Evolutionary conservation across 306 rosid species (phyloP), one percentile per base, ranked within the genome.

Genomic region (Prunus fruticosa): DNA sequence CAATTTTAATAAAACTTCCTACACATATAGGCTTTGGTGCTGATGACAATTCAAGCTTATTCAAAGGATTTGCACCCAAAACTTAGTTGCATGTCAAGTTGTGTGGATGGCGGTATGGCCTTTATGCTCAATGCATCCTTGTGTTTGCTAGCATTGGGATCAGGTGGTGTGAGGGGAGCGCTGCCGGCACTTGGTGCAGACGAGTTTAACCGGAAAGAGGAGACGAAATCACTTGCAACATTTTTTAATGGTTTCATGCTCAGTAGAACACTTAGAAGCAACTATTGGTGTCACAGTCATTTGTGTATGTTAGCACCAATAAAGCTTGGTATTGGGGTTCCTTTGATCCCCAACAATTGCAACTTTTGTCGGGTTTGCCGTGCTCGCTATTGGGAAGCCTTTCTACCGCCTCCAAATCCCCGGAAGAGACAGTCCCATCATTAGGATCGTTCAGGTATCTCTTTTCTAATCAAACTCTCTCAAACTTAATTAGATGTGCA

Each of bases 161-260:
- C 84, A 0, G 98, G 98, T 7, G 98, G 96, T 11, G 94, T 90
- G 4, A 89, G 88, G 78, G 96, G 96, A 23, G 82, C 93, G 0
- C 84, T 93, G 72, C 88, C 98, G 3, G 82, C 96, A 22, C 87
- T 93, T 49, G 98, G 98, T 28, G 96, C 93, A 8, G 97, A 93
- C 67, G 96, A 93, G 45, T 93, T 90, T 72, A 76, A 89, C 68
- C 73, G 80, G 6, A 86, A 88, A 52, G 86, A 90, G 64, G 91
- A 93, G 77, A 88, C 82, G 14, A 90, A 90, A 69, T 89, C 89
- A 6, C 83, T 90, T 13, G 88, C 93, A 19, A 93, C 88, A 47
- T 93, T 78, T 73, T 93, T 93, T 84, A 93, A 93, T 68, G 86
- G 84, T 84, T 76, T 87, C 73, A 49, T 90, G 74, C 84, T 90